Evolutionary conservation across 345 rosid species (phyloP), one percentile per base, ranked within the genome.

Genomic region (Laguncularia racemosa): DNA sequence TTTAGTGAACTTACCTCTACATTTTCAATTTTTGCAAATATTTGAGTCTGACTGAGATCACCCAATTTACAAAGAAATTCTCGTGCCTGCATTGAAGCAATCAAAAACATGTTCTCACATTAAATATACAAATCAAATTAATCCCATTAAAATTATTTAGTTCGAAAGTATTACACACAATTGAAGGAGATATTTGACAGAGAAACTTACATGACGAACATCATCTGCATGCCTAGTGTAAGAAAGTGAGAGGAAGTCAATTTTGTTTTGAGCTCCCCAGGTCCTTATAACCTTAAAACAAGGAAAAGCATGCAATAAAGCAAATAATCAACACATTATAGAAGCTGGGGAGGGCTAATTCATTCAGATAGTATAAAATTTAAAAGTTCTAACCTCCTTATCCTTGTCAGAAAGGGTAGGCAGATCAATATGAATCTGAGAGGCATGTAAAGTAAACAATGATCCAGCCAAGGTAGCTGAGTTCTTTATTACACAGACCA

Each of bases 161-260:
- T 17, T 15, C 11, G 43, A 16, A 58, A 20, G 17, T 12, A 50
- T 14, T 46, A 54, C 44, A 18, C 20, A 20, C 47, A 26, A 16
- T 44, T 11, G 26, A 38, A 55, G 50, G 50, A 46, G 18, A 61
- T 23, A 49, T 1, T 55, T 44, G 53, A 48, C 16, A 7, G 50
- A 21, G 50, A 20, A 1, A 56, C 71, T 68, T 60, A 93, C 99
- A 21, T 76, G 85, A 68, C 99, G 96, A 60, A 93, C 97, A 71
- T 93, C 99, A 68, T 93, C 96, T 6, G 99, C 97, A 78, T 89
- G 91, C 20, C 96, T 78, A 19, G 97, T 89, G 48, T 85, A 93
- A 13, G 99, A 93, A 75, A 93, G 68, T 11, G 99, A 93, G 55
- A 93, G 91, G 70, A 93, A 89, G 71, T 93, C 97, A 10, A 93